phyloP scores from a whole-genome alignment of 371 early-diverging fungal species.

The Sporodiniella umbellata region DNA sequence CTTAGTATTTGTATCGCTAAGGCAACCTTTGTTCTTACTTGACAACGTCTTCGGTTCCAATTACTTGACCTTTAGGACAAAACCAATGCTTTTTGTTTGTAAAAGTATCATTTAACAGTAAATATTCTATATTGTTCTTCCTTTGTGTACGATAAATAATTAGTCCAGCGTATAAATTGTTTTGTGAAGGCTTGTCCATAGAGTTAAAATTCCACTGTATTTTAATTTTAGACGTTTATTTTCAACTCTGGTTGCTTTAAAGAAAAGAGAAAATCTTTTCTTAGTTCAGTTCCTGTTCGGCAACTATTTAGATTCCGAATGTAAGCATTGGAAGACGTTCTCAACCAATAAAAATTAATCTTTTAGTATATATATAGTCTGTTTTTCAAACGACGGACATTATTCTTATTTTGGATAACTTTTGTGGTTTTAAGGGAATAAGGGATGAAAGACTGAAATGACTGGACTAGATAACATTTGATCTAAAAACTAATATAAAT shows the following conservation, averaged over 20 bases:
- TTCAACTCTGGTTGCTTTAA: neutral
- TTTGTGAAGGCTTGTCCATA: constrained; percentile 44
- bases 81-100: constrained; percentile 82
- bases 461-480: too few relatives aligned
- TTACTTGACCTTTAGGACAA: constrained; percentile 78
- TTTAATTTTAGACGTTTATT: neutral
- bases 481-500: too few relatives aligned
- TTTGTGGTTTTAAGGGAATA: too few relatives aligned
- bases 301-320: too few relatives aligned
- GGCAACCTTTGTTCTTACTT: constrained; percentile 54
- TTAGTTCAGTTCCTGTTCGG: neutral
- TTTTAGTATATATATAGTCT: too few relatives aligned
- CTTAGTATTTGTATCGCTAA: constrained; percentile 1
- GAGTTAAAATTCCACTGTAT: constrained; percentile 5
- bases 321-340: too few relatives aligned
- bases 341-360: too few relatives aligned
- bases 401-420: neutral
- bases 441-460: too few relatives aligned
- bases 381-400: neutral
- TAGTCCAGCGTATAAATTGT: constrained; percentile 60
- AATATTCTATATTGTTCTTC: constrained; percentile 65
- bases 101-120: constrained; percentile 80
- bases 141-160: constrained; percentile 75
- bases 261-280: neutral
- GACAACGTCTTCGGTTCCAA: constrained; percentile 78